Percentiles rank a stretch among this genome's conserved stretches.
Conservation (phyloP, 345 rosid genomes). For the Citrus australasica region DNA sequence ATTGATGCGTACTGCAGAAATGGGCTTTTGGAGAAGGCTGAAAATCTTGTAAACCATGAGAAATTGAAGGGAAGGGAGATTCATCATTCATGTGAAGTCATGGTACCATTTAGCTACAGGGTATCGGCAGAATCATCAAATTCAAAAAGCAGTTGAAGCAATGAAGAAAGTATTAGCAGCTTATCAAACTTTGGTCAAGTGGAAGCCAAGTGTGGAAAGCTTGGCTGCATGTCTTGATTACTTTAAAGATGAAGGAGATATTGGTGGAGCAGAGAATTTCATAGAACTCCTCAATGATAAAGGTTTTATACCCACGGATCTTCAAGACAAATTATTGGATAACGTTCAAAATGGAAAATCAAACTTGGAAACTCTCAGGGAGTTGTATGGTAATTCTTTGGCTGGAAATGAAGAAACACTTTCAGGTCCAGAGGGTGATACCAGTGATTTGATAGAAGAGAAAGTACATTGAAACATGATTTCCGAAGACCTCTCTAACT, state of each 20-base stretch:
- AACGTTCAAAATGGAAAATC: neutral
- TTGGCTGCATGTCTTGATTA: constrained; percentile 23
- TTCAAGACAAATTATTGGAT: constrained; percentile 19
- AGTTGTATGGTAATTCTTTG: neutral
- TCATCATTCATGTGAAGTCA: constrained; percentile 16
- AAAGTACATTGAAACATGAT: no score
- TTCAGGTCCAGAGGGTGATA: no score
- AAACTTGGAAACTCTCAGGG: neutral
- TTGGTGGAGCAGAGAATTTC: constrained; percentile 20
- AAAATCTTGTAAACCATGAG: constrained; percentile 12
- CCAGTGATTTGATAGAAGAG: no score
- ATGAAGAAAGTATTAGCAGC: constrained; percentile 26
- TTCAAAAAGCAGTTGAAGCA: constrained; percentile 22
- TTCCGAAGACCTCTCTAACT: neutral
- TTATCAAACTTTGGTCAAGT: neutral
- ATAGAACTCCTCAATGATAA: constrained; percentile 15
- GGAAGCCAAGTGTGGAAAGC: neutral
- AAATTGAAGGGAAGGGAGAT: constrained; percentile 25
- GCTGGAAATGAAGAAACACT: no score
- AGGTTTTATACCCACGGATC: constrained; percentile 14
- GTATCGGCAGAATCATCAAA: constrained; percentile 15
- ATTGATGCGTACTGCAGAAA: constrained; percentile 24
- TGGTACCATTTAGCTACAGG: constrained; percentile 31
- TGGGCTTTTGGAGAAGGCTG: constrained; percentile 35
- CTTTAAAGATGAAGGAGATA: constrained; percentile 23